Evolutionary conservation across 2,329 filamentous ascomycete genomes (phyloP), one percentile per base, ranked within the genome.

Genomic region (Aspergillus sojae): DNA sequence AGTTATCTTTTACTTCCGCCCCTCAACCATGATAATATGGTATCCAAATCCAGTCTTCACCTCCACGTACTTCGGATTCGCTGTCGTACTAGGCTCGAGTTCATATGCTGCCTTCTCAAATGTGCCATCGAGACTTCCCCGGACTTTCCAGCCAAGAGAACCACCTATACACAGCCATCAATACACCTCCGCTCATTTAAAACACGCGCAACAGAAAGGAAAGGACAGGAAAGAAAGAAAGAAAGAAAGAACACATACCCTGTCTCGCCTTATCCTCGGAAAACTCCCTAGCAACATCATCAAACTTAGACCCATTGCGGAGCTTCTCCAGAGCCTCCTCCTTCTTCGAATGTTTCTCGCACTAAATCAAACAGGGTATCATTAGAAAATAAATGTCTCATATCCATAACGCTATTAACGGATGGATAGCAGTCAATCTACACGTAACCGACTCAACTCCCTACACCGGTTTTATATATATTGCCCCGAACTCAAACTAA

Each of bases 1-100:
- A 19, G 45, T 12, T 16, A 28, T 26, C 5, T 30, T 39, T 70
- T 58, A 88, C 74, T 88, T 88, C 73, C 87, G 80, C 57, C 87
- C 88, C 72, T 89, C 88, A 3, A 89, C 86, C 86, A 89, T 89
- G 58, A 89, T 83, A 67, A 90, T 85, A 76, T 89, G 88, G 79
- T 89, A 90, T n/a, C 88, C 88, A 76, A 87, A 85, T 16, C 81
- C 81, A 10, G 87, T 89, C 79, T 88, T 89, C 53, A 84, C 84
- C 75, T 89, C 87, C 1, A 75, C 86, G 74, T 83, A 86, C 72
- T 87, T 87, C 2, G 87, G 87, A 68, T 80, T 88, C n/a, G 71
- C 81, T 43, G 85, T 89, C 39, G 85, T 86, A 69, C 86, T 89
- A 0, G 83, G 79, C 72, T 88, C 86, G 28, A 90, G 76, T 28